Evolutionary conservation across 2,329 filamentous ascomycete species (phyloP).

Genomic region (Claviceps maximensis): DNA sequence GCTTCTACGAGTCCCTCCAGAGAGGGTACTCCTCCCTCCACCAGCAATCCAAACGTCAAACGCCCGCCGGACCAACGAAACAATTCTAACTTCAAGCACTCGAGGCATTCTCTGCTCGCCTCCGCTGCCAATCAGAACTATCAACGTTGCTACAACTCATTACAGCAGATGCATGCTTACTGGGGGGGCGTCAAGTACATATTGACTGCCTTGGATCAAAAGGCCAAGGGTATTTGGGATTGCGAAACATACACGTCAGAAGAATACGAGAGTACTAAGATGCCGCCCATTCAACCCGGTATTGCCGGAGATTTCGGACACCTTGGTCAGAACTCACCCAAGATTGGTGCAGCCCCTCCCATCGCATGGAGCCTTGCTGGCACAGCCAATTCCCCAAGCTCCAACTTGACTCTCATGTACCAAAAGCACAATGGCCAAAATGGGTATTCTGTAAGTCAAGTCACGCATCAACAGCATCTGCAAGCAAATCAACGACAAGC

Average conservation of each 20-base stretch:
- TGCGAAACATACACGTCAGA: constrained; percentile 55
- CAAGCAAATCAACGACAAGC: constrained; percentile 18
- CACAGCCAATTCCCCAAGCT: constrained; percentile 73
- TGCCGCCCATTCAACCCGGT: constrained; percentile 25
- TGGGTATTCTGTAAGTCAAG: neutral
- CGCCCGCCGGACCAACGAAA: constrained; percentile 7
- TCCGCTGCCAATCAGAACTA: constrained; percentile 80
- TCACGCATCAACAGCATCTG: constrained; percentile 4
- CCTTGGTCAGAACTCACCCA: constrained; percentile 34
- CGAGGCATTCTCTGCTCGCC: constrained; percentile 63
- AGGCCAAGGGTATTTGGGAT: constrained; percentile 75
- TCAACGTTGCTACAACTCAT: constrained; percentile 70
- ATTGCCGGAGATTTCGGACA: constrained; percentile 27
- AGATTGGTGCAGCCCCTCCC: constrained; percentile 22
- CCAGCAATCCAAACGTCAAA: constrained; percentile 10
- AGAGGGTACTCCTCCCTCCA: constrained; percentile 40
- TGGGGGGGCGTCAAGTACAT: constrained; percentile 86
- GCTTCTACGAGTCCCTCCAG: constrained; percentile 48
- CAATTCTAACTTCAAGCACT: constrained; percentile 22
- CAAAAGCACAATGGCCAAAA: constrained; percentile 31
- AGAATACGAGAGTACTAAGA: constrained; percentile 62
- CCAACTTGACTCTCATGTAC: constrained; percentile 71
- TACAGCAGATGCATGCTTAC: constrained; percentile 69
- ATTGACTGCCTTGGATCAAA: constrained; percentile 72
- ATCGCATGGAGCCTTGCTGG: constrained; percentile 84